phyloP scores from a whole-genome alignment of 2,329 filamentous ascomycete species.

The Blumeria hordei region DNA sequence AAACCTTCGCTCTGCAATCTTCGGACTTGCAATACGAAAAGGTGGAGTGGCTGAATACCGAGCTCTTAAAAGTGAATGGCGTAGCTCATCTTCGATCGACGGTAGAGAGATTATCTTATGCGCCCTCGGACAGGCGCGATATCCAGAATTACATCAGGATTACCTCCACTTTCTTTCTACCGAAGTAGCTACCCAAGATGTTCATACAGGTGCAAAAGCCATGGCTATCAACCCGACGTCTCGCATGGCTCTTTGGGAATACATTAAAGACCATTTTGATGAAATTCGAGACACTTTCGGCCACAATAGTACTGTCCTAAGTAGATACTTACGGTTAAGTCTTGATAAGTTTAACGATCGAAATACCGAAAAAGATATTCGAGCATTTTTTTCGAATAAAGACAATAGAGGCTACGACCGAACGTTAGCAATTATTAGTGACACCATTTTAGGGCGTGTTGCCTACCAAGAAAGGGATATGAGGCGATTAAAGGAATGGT shows the following conservation, averaged over 20 bases:
- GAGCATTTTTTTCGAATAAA: constrained; percentile 63
- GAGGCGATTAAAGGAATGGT: constrained; percentile 52
- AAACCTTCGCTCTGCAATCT: constrained; percentile 58
- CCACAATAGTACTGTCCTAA: constrained; percentile 65
- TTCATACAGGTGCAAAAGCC: constrained; percentile 56
- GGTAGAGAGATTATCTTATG: constrained; percentile 69
- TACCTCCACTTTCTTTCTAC: constrained; percentile 57
- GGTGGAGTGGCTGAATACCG: constrained; percentile 45
- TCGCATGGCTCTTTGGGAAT: constrained; percentile 60
- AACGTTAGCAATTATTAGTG: constrained; percentile 61
- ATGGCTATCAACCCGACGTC: constrained; percentile 50
- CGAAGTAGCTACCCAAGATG: constrained; percentile 65
- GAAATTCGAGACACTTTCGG: constrained; percentile 46
- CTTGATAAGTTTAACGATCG: constrained; percentile 57
- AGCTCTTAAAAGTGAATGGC: constrained; percentile 65
- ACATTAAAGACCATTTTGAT: constrained; percentile 65
- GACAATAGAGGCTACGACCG: constrained; percentile 72
- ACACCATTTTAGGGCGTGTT: constrained; percentile 64
- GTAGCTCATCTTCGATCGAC: constrained; percentile 61
- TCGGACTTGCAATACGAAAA: constrained; percentile 53
- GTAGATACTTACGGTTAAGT: constrained; percentile 62
- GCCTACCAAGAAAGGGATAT: constrained; percentile 62
- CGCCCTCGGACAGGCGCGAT: constrained; percentile 48
- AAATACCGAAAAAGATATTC: constrained; percentile 49
- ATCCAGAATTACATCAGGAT: constrained; percentile 36